These are phyloP conservation scores for Calamus simplicifolius DNA, from an alignment of 176 grass and related monocot species.

Conservation along the genomic window DNA sequence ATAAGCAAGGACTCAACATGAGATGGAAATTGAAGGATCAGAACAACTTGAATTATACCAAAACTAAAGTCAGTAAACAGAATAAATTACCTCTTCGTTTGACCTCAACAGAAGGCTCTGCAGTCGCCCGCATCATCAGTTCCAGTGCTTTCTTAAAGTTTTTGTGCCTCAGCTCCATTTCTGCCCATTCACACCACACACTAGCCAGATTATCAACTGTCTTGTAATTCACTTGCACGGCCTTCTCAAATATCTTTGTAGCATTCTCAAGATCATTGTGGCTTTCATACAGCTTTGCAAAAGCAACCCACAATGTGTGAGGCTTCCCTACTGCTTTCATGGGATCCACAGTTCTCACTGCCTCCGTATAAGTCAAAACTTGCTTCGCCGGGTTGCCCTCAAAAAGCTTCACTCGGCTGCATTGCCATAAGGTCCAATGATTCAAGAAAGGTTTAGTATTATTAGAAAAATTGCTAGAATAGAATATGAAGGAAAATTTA, in stretches of 20 bases:
- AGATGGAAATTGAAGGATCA: too few species aligned
- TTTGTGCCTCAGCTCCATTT: conserved; percentile 61
- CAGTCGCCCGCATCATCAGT: conserved; percentile 65
- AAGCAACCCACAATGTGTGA: conserved; percentile 67
- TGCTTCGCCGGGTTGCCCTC: conserved; percentile 57
- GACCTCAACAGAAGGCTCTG: conserved; percentile 69
- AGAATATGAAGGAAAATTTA: too few species aligned
- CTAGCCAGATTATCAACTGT: conserved; percentile 58
- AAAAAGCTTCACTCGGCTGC: conserved; percentile 80
- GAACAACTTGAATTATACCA: neutral
- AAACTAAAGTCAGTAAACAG: neutral
- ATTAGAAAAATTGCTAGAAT: too few species aligned
- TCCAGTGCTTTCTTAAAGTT: conserved; percentile 65
- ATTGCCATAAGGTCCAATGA: neutral
- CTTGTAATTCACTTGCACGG: conserved; percentile 72
- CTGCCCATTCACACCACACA: conserved; percentile 84
- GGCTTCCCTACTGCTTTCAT: conserved; percentile 81
- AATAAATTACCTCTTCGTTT: conserved; percentile 57
- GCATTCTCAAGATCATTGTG: conserved; percentile 63
- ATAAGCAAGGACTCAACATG: too few species aligned
- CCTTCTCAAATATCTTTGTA: conserved; percentile 59
- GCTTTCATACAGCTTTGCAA: conserved; percentile 77
- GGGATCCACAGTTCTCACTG: conserved; percentile 78
- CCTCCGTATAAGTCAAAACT: conserved; percentile 66
- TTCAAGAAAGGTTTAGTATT: too few species aligned